Evolutionary conservation across 768 basidiomycete species (phyloP), one percentile per base, ranked within the genome.

Genomic region (Termitomyces sp.): DNA sequence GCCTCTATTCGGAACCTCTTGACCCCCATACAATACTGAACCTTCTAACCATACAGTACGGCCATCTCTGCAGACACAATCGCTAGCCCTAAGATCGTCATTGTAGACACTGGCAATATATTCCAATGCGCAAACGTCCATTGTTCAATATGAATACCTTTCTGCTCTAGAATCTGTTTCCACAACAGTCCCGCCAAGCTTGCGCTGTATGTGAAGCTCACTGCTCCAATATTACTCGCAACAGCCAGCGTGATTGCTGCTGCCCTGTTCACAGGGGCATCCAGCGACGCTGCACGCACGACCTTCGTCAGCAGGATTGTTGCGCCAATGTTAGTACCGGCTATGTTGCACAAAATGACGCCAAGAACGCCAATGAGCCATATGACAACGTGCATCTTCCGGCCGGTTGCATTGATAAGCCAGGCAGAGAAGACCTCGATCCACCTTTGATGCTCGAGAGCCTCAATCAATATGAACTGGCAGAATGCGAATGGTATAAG

Each of bases 381-480:
- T 34, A 88, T 76, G 5, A 80, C 74, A 3, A 80, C 75, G 55
- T 78, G 72, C 59, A 82, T 75, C 46, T 79, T 61, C 0, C 71
- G 63, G 16, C 68, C 46, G 0, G 76, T 76, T 18, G 71, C 86
- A 65, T 63, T 75, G 53, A 75, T 67, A 36, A 87, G 76, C 90
- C 91, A 92, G 26, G 54, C 53, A 18, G 85, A 87, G 66, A 95
- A 96, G 24, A 94, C 78, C 13, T 83, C 77, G 9, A 96, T 92
- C 94, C 95, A 98, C 27, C 93, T 93, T 58, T 87, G 85, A 59
- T 84, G 79, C 13, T 85, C 78, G 6, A 98, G 79, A 0, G 80
- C 90, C 67, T 95, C 89, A 57, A 96, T 92, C 56, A 98, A 83
- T 62, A 98, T 92, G 74, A 98, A 98, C 71, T 95, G 93, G 0